These are phyloP conservation scores for Globisporangium cystogenes DNA, from an alignment of 352 stramenopile species.

Conservation along the genomic window DNA sequence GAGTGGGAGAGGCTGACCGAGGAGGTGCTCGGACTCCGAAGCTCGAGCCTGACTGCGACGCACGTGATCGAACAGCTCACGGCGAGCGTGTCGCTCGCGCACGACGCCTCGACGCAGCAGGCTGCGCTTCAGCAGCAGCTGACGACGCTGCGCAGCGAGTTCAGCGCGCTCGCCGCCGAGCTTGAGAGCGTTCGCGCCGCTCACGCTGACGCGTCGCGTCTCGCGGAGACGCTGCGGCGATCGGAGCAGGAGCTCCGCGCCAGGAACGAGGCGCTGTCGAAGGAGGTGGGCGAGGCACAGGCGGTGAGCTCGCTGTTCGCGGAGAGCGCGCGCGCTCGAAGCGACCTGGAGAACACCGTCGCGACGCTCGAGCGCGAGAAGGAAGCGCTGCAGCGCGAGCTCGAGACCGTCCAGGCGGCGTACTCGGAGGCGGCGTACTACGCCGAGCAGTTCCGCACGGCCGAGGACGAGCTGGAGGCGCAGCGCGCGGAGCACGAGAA, in stretches of 20 bases:
- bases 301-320: slow-evolving; percentile 15
- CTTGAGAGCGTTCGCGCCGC: slow-evolving; percentile 14
- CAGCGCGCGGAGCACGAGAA: slow-evolving; percentile 9
- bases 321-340: slow-evolving; percentile 9
- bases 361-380: slow-evolving; percentile 11
- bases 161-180: slow-evolving; percentile 13
- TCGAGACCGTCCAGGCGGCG: slow-evolving; percentile 25
- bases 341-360: slow-evolving; percentile 8
- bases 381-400: slow-evolving; percentile 24
- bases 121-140: slow-evolving; percentile 24
- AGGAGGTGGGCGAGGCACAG: slow-evolving; percentile 28
- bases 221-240: slow-evolving; percentile 14
- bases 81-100: background rate
- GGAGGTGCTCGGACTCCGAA: slow-evolving; percentile 6
- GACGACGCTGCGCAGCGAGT: slow-evolving; percentile 19
- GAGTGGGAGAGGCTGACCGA: slow-evolving; percentile 27
- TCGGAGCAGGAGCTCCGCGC: slow-evolving; percentile 29
- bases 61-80: slow-evolving; percentile 4
- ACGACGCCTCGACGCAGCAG: slow-evolving; percentile 2
- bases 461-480: slow-evolving; percentile 22
- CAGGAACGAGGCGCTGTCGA: slow-evolving; percentile 17
- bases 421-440: slow-evolving; percentile 29
- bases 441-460: slow-evolving; percentile 20
- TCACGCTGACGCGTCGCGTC: background rate
- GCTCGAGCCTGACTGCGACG: background rate